Evolutionary conservation across 2,329 filamentous ascomycete genomes (phyloP), one percentile per base, ranked within the genome.

Genomic region (Microcyclospora pomicola): DNA sequence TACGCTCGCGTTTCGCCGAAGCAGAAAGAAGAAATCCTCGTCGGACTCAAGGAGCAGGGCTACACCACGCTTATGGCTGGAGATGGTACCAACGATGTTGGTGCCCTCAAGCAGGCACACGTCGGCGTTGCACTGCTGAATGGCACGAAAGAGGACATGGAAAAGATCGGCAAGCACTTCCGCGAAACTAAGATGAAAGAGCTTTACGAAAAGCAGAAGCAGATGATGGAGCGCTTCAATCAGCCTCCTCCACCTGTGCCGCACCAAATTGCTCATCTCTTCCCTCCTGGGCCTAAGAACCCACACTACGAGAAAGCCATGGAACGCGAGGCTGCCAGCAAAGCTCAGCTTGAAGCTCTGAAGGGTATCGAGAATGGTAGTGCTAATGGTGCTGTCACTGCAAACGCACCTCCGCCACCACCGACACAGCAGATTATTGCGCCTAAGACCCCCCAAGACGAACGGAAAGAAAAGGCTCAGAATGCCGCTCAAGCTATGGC

Each of bases 21-120:
- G 69, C 91, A 98, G 56, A 98, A 98, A 67, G 91, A 98, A 61
- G 87, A 96, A 38, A 96, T 98, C 54, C 71, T 98, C n/a, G 74
- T 94, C 15, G 91, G 91, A 29, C 75, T 96, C 44, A 95, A 94
- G 66, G 87, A 94, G 53, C 82, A 85, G 65, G 91, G 91, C 35
- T 98, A 98, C 67, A 95, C 91, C 43, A 98, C 91, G 24, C 73
- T 98, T 45, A 98, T 98, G 91, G 92, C 87, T 52, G 91, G 91
- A 61, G 91, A 98, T 55, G 91, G 91, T 46, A 98, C 91, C 39
- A 98, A 98, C 60, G 91, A 98, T 56, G 91, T 98, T 39, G 91
- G 91, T 47, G 91, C 91, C 33, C 68, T 98, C 55, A 98, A 98
- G 69, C 91, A 98, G 65, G 91, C 91, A 31, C 91, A 98, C 57